A percentile compares a stretch with the other conserved stretches of the same genome.
Evolutionary conservation across 1,284 basidiomycete genomes (phyloP).

Genomic region (Sporisorium sorghi): DNA sequence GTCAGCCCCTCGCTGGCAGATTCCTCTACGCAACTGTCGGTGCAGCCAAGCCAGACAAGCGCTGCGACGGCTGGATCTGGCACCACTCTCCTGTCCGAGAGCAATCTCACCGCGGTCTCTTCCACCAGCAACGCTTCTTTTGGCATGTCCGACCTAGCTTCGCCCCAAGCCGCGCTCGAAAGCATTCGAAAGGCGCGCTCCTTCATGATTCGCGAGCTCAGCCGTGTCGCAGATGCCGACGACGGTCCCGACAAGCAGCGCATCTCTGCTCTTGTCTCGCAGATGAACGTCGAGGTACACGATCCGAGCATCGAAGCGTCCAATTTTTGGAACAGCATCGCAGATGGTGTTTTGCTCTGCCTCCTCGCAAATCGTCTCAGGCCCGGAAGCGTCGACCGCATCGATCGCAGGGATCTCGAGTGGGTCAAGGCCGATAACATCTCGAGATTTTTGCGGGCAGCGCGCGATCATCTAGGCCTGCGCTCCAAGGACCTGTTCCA

Average conservation of each 20-base stretch:
- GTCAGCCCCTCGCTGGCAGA: constrained; percentile 12
- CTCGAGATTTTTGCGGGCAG: constrained; percentile 55
- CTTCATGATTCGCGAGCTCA: constrained; percentile 50
- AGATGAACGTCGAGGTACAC: constrained; percentile 23
- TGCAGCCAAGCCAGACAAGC: constrained; percentile 37
- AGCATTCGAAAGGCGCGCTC: constrained; percentile 50
- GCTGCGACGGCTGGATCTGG: constrained; percentile 33
- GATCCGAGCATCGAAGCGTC: constrained; percentile 33
- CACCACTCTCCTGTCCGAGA: constrained; percentile 36
- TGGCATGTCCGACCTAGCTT: constrained; percentile 44
- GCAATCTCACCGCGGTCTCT: constrained; percentile 27
- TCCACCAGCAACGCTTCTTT: constrained; percentile 34
- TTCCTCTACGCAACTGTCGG: constrained; percentile 19
- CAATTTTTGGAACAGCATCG: constrained; percentile 54
- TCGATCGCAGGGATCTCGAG: constrained; percentile 55
- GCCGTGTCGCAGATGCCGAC: constrained; percentile 22
- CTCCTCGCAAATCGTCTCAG: constrained; percentile 50
- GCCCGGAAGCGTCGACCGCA: constrained; percentile 42
- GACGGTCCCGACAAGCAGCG: constrained; percentile 33
- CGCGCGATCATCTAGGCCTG: constrained; percentile 55
- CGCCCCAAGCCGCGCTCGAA: constrained; percentile 45
- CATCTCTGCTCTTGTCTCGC: constrained; percentile 35
- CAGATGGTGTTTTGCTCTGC: constrained; percentile 60
- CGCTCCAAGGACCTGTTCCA: constrained; percentile 59
- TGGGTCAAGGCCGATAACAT: constrained; percentile 59